Evolutionary conservation across 768 basidiomycete genomes (phyloP).

Genomic region (Boletus vinaceobasis): DNA sequence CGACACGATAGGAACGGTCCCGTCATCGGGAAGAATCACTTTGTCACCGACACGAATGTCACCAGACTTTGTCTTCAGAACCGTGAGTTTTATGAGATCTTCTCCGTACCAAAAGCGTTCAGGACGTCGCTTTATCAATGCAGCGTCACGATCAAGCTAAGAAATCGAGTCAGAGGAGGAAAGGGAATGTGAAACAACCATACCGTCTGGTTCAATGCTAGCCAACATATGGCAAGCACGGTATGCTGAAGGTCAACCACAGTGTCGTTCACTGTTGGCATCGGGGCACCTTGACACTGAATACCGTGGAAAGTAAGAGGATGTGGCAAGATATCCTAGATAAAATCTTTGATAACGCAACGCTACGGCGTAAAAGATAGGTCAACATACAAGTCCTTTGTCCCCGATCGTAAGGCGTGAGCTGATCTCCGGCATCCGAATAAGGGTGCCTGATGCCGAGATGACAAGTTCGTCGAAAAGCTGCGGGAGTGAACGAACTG

Average conservation of each 20-base stretch:
- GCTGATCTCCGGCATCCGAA: constrained; percentile 73
- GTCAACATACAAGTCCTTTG: constrained; percentile 57
- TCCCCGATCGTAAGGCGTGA: constrained; percentile 75
- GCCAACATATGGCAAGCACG: constrained; percentile 79
- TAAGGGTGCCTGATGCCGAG: constrained; percentile 63
- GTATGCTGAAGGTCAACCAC: constrained; percentile 73
- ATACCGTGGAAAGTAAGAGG: constrained; percentile 44
- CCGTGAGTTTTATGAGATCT: constrained; percentile 59
- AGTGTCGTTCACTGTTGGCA: constrained; percentile 49
- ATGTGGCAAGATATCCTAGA: constrained; percentile 65
- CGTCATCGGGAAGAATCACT: constrained; percentile 53
- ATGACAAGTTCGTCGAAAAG: constrained; percentile 81
- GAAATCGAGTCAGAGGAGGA: constrained; percentile 1
- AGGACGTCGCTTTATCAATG: constrained; percentile 61
- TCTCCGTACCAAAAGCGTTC: constrained; percentile 69
- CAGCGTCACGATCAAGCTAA: constrained; percentile 59
- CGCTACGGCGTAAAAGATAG: background rate
- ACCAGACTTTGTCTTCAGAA: constrained; percentile 59
- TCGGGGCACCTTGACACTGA: constrained; percentile 45
- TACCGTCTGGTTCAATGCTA: constrained; percentile 84
- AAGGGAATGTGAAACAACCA: constrained; percentile 16
- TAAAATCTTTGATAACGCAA: constrained; percentile 1
- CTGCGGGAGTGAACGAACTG: constrained; percentile 37
- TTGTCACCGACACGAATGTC: constrained; percentile 75
- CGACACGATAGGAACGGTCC: constrained; percentile 49